Evolutionary conservation across 106 monocot species (phyloP), one percentile per base, ranked within the genome.

Genomic region (Platanthera zijinensis): DNA sequence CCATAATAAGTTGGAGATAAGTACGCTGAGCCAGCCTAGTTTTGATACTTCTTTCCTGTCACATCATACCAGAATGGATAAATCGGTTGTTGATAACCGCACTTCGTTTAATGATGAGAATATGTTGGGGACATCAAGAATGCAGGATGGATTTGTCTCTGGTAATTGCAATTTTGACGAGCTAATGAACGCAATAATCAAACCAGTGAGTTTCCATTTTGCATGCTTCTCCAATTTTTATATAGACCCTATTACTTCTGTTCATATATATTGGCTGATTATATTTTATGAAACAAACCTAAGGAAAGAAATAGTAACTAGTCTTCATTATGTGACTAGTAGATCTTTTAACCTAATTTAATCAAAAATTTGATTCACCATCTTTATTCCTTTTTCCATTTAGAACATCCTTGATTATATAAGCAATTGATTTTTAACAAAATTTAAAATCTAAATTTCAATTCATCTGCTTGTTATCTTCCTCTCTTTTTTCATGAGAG

Each of bases 101-200:
- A 9, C 70, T 75, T 77, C 75, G 49, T 79, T 69, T 56, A 84
- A 79, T 70, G 82, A 86, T 15, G 80, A 77, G 8, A 79, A 72
- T 53, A 25, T 51, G 50, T 72, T 75, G 39, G 79, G 79, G n/a
- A 77, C 14, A 32, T 54, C 81, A 47, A 89, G 72, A 61, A 59
- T 84, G 77, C 89, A 79, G 28, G 77, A 71, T 51, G 85, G 89
- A 5, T 83, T 81, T 21, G 75, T 30, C 51, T 78, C 87, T 70
- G 80, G 59, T 82, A 77, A 79, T 76, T 92, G 76, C 79, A 89
- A 56, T 73, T 81, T 92, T 48, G 89, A 87, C 78, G 89, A 88
- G 72, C 48, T 89, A n/a, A 78, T 85, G 59, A 89, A 84, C 84
- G 83, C 83, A 14, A 73, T 89, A 75, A 89, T 89, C 73, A 92